Evolutionary conservation across 1,284 basidiomycete genomes (phyloP), one percentile per base, ranked within the genome.

Genomic region (Neolentinus lepideus): DNA sequence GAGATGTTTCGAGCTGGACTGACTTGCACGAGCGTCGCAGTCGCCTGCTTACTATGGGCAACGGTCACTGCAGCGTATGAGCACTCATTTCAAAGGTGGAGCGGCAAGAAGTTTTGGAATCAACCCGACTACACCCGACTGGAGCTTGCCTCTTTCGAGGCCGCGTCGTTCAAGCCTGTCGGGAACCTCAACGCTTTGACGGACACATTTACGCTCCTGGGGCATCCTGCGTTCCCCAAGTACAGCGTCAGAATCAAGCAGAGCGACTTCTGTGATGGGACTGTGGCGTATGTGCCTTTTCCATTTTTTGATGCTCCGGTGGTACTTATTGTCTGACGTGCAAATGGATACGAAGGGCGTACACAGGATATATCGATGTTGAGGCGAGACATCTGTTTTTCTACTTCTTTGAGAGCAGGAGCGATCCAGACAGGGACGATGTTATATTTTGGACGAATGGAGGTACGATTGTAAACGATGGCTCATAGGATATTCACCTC

Each of bases 381-480:
- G 77, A 83, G 59, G 84, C 86, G 4, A 78, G 84, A 48, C 85
- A 88, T 60, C 67, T 92, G 29, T 93, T 92, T 73, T 93, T 91
- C 75, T 90, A 90, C 75, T 93, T 92, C 67, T 83, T 83, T 65
- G 80, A 83, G 62, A 77, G 74, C 27, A 67, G 81, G 48, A 67
- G 64, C 11, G 57, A 64, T 19, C 67, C 69, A 1, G 62, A 67
- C 27, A 67, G 62, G 35, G 71, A 75, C 46, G 72, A 73, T 51
- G 67, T 76, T 0, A 60, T 72, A 25, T 66, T 71, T 52, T 74
- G 69, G 70, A 72, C 71, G 33, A 70, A 72, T 55, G 71, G 69
- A 46, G 67, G 65, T 54, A 54, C 31, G 46, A 26, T 16, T n/a
- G 27, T n/a, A 50, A 4, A 50, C 45, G 21, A 16, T 35, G 45